Base-by-base conservation (phyloP, 129 eudicot species). In the Ambrosia artemisiifolia region DNA sequence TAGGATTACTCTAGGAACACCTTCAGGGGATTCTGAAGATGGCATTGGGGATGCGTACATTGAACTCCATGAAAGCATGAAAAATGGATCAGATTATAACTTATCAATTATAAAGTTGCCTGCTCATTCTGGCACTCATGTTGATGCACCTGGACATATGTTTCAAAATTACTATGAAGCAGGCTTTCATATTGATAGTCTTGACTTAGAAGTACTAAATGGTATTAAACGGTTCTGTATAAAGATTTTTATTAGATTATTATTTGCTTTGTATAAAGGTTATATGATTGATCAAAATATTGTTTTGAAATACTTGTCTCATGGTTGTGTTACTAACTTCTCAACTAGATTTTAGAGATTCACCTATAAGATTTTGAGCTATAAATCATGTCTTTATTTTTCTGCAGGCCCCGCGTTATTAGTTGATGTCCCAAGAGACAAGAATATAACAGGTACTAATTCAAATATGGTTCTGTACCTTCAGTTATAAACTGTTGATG, bases 61-160 rank as follows among this genome's bases (percentile, higher is more conserved):
- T 32, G 36, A 67, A 4, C 92, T 88, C 11, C 20, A 72, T 53
- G 4, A 9, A 57, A 82, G 85, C 81, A 91, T 91, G 88, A 88
- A 79, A 83, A 88, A 91, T 63, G 95, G 97, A 4, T 91, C 95
- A 0, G 79, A 74, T 65, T 83, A 78, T 75, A 88, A 91, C 73
- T 83, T 85, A 40, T 91, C 95, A 7, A 64, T 74, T 56, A 77
- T 90, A 80, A 87, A 79, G 83, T 56, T 90, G 10, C 84, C 83
- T 50, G 83, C 80, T 79, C 96, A 90, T 75, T 28, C 89, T 30
- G 96, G 97, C 24, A 91, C 95, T 16, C 95, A 91, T 84, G 97
- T 91, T 9, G 97, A 91, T 88, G 97, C 97, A 17, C 95, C 97
- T 9, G 95, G 95, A 16, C 97, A 91, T 75, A 51, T 85, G 78